These are phyloP conservation scores for Herpotrichia juniperi DNA, from an alignment of 2,329 filamentous ascomycete genomes.

Conservation along the genomic window DNA sequence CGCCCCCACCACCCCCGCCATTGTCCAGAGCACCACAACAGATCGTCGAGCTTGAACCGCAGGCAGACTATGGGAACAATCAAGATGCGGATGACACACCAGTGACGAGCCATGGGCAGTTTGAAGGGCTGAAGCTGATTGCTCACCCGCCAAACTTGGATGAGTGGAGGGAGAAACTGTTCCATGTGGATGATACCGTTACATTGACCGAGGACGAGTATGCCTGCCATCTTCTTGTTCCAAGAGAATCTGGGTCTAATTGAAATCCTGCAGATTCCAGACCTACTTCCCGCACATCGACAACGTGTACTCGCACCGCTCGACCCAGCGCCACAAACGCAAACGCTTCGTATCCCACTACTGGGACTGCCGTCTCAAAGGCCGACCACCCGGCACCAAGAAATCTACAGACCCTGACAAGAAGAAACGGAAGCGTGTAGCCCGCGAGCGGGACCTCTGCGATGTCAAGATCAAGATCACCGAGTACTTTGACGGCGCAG, in stretches of 20 bases:
- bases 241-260: neutral
- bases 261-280: slow-evolving; percentile 63
- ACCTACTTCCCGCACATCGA: slow-evolving; percentile 85
- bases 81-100: slow-evolving; percentile 37
- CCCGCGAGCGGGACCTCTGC: slow-evolving; percentile 78
- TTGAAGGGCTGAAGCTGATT: slow-evolving; percentile 62
- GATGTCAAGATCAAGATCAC: slow-evolving; percentile 89
- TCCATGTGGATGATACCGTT: slow-evolving; percentile 76
- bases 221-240: slow-evolving; percentile 21
- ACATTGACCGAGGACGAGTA: slow-evolving; percentile 77
- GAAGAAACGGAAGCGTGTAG: slow-evolving; percentile 79
- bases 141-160: slow-evolving; percentile 70
- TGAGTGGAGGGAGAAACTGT: slow-evolving; percentile 73
- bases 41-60: slow-evolving; percentile 14
- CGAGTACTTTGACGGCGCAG: slow-evolving; percentile 70
- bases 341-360: slow-evolving; percentile 85
- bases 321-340: slow-evolving; percentile 79
- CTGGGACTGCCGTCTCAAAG: slow-evolving; percentile 84
- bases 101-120: slow-evolving; percentile 58
- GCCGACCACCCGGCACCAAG: slow-evolving; percentile 76
- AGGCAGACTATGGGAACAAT: slow-evolving; percentile 14
- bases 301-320: slow-evolving; percentile 84
- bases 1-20: slow-evolving; percentile 16
- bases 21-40: slow-evolving; percentile 15
- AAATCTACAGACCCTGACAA: slow-evolving; percentile 81